These are phyloP conservation scores for Trichophyton mentagrophytes DNA, from an alignment of 2,329 filamentous ascomycete genomes.

Conservation along the genomic window DNA sequence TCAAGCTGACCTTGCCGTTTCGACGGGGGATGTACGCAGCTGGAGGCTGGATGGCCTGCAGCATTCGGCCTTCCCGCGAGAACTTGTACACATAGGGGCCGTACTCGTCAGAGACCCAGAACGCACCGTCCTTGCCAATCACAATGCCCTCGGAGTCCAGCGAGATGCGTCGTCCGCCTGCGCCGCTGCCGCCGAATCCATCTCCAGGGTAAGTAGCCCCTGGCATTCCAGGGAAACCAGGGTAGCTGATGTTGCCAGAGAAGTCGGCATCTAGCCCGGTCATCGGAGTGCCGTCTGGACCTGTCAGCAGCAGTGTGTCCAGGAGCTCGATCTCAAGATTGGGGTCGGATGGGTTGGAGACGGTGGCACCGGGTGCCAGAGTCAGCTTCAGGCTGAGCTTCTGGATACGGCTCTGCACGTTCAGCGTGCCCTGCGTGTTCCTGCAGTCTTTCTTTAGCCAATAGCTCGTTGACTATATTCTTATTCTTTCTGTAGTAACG, in stretches of 20 bases:
- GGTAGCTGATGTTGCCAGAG: constrained; percentile 41
- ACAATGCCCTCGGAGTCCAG: constrained; percentile 57
- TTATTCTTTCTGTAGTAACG: too few species aligned
- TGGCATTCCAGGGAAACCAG: constrained; percentile 50
- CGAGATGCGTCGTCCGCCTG: constrained; percentile 47
- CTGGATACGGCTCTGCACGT: constrained; percentile 56
- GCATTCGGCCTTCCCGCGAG: constrained; percentile 44
- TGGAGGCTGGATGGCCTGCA: constrained; percentile 51
- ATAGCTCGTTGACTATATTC: not conserved
- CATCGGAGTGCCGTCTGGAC: constrained; percentile 47
- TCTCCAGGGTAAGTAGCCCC: constrained; percentile 52
- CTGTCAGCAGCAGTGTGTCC: constrained; percentile 52
- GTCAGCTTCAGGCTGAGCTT: constrained; percentile 51
- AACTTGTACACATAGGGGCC: constrained; percentile 60
- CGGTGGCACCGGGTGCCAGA: constrained; percentile 40
- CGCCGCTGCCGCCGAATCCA: constrained; percentile 51
- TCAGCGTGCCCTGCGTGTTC: constrained; percentile 60
- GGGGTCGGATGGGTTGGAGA: constrained; percentile 41
- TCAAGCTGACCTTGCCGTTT: constrained; percentile 50
- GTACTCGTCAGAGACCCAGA: constrained; percentile 61
- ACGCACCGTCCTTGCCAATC: constrained; percentile 46
- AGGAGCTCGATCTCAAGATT: constrained; percentile 52
- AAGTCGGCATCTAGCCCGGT: constrained; percentile 53
- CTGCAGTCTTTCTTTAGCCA: constrained; percentile 15
- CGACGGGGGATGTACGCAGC: constrained; percentile 51